phyloP scores from a whole-genome alignment of 148 eudicot species.

The Talinum fruticosum region DNA sequence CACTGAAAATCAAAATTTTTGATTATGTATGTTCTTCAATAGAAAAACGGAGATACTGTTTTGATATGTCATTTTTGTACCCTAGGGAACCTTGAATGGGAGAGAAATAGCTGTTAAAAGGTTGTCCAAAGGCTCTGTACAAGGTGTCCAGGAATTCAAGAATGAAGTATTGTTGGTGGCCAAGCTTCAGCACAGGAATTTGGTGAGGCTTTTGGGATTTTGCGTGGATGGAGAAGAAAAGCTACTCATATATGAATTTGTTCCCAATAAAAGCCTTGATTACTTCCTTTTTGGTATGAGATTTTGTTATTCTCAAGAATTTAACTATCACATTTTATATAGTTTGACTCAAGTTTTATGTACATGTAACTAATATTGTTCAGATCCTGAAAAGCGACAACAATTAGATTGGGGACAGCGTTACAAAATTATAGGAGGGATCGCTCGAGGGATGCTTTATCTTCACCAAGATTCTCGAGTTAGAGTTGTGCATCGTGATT shows the following conservation, averaged over 20 bases:
- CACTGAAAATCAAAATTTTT: no score
- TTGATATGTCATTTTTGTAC: no score
- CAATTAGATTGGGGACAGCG: conserved; percentile 27
- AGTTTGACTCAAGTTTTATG: neutral
- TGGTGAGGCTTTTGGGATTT: conserved; percentile 31
- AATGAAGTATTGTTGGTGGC: conserved; percentile 32
- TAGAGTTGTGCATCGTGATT: conserved; percentile 30
- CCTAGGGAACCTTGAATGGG: conserved; percentile 26
- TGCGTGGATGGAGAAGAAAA: conserved; percentile 25
- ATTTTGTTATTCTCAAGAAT: neutral
- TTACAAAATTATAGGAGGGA: conserved; percentile 29
- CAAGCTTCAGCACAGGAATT: conserved; percentile 35
- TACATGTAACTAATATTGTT: neutral
- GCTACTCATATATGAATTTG: conserved; percentile 29
- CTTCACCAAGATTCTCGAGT: conserved; percentile 35
- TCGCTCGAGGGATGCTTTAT: conserved; percentile 34
- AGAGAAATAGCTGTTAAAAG: conserved; percentile 33
- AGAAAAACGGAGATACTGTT: no score
- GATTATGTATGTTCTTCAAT: no score
- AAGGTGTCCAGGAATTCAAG: conserved; percentile 29
- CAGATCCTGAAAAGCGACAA: conserved; percentile 8
- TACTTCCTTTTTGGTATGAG: conserved; percentile 13
- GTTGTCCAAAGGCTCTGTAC: conserved; percentile 23
- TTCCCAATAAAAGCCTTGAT: conserved; percentile 26
- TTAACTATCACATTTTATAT: no score